Percentiles rank a stretch among this genome's conserved stretches.
Conservation (phyloP, 805 yeast species). For the Schwanniomyces occidentalis region DNA sequence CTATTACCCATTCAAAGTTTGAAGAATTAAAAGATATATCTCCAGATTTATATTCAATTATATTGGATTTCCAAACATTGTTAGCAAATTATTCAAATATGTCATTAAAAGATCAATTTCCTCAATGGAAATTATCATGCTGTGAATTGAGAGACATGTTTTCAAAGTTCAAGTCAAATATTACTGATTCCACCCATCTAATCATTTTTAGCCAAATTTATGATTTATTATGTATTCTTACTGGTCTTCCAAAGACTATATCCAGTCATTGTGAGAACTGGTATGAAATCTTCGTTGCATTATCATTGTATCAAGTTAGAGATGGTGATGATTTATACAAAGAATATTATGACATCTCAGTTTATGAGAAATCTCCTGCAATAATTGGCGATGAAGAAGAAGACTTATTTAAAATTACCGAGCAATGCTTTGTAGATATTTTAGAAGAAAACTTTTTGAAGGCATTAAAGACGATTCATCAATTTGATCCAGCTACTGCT, state of each 20-base stretch:
- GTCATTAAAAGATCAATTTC: constrained; percentile 41
- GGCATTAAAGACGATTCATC: constrained; percentile 58
- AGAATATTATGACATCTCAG: constrained; percentile 34
- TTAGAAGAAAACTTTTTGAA: constrained; percentile 57
- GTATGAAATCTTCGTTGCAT: constrained; percentile 65
- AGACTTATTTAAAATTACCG: constrained; percentile 31
- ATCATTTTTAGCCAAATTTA: constrained; percentile 36
- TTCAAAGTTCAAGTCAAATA: constrained; percentile 21
- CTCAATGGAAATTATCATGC: constrained; percentile 51
- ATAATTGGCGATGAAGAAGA: constrained; percentile 31
- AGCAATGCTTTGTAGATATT: constrained; percentile 50
- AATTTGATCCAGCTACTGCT: constrained; percentile 61
- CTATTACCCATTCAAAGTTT: constrained; percentile 45
- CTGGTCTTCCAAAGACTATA: constrained; percentile 53
- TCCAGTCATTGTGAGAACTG: constrained; percentile 54
- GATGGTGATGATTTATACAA: constrained; percentile 40
- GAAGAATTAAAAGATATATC: constrained; percentile 33
- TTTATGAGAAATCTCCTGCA: constrained; percentile 31
- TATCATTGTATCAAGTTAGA: constrained; percentile 57
- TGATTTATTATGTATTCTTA: constrained; percentile 43
- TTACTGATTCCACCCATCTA: constrained; percentile 22
- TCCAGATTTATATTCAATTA: constrained; percentile 32
- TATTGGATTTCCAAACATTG: constrained; percentile 42
- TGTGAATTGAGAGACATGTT: constrained; percentile 51
- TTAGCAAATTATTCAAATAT: constrained; percentile 42